Conservation (phyloP, 768 basidiomycete genomes). For the Termitomyces sp. region DNA sequence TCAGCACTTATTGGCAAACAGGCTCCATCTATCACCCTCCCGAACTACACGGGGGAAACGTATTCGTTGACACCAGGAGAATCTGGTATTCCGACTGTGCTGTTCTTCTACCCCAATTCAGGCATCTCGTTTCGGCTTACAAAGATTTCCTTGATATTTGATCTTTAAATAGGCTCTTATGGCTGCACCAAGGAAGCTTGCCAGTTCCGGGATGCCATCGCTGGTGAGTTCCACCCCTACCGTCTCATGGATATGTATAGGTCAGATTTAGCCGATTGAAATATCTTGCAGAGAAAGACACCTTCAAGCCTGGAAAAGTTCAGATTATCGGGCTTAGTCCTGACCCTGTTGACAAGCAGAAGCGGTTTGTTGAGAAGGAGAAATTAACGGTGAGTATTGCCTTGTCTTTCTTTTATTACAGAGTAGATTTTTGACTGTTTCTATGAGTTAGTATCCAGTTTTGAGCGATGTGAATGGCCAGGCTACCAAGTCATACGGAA, state of each 20-base stretch:
- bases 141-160: neutral
- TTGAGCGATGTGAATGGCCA: slow-evolving; percentile 68
- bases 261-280: slow-evolving; percentile 6
- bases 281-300: slow-evolving; percentile 49
- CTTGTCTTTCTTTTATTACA: too few species aligned
- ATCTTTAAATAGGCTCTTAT: slow-evolving; percentile 49
- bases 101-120: slow-evolving; percentile 81
- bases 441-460: slow-evolving; percentile 63
- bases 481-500: slow-evolving; percentile 60
- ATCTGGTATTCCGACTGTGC: slow-evolving; percentile 55
- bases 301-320: slow-evolving; percentile 63
- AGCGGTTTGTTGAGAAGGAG: slow-evolving; percentile 69
- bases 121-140: slow-evolving; percentile 36
- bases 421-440: neutral
- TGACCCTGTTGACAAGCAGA: slow-evolving; percentile 72
- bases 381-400: slow-evolving; percentile 52
- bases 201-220: slow-evolving; percentile 76
- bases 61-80: slow-evolving; percentile 62
- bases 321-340: slow-evolving; percentile 73
- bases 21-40: slow-evolving; percentile 67
- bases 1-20: slow-evolving; percentile 58
- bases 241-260: neutral
- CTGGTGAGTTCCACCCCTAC: slow-evolving; percentile 38
- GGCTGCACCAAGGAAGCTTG: slow-evolving; percentile 85
- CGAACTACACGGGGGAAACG: slow-evolving; percentile 58